Evolutionary conservation across 2,329 filamentous ascomycete genomes (phyloP), one percentile per base, ranked within the genome.

Genomic region (Colletotrichum spinosum): DNA sequence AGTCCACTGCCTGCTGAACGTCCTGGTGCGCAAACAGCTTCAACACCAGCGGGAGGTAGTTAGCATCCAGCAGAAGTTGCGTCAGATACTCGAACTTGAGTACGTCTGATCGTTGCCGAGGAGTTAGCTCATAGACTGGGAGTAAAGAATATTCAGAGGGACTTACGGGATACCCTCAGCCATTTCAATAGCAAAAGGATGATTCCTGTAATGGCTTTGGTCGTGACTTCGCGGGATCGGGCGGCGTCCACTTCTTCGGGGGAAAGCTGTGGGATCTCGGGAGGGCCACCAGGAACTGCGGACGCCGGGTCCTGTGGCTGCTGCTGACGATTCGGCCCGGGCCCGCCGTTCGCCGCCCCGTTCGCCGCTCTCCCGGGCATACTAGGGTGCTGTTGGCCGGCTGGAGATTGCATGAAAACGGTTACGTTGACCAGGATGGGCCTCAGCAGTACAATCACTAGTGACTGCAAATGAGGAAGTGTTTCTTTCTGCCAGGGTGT

Each of bases 1-100:
- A 94, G 70, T 97, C 94, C 38, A 97, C 91, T 4, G 94, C 88
- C 73, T 93, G 91, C 70, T 97, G 95, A 41, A 97, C 89, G 69
- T 99, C 97, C 76, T 97, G 94, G 73, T 97, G 90, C 54, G 95
- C 94, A 76, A 97, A 94, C 53, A 97, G 88, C 79, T 98, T 98
- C 38, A 99, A 81, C 33, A 97, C 91, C 37, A 99, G 83, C 1
- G 95, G 95, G 7, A 99, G 85, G 76, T 97, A 99, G 76, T 97
- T 98, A 4, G 93, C 96, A 77, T 99, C 96, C 35, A 99, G 85
- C 10, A 99, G 82, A 3, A 99, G 86, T 74, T 99, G 96, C 0
- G 94, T 95, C 73, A 99, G 82, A 73, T 97, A 98, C 78, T 99
- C 96, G 70, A 96, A 97, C 75, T 97, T 97, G 69, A 99, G 82